Conservation (phyloP, 306 rosid species). For the Prunus campanulata region DNA sequence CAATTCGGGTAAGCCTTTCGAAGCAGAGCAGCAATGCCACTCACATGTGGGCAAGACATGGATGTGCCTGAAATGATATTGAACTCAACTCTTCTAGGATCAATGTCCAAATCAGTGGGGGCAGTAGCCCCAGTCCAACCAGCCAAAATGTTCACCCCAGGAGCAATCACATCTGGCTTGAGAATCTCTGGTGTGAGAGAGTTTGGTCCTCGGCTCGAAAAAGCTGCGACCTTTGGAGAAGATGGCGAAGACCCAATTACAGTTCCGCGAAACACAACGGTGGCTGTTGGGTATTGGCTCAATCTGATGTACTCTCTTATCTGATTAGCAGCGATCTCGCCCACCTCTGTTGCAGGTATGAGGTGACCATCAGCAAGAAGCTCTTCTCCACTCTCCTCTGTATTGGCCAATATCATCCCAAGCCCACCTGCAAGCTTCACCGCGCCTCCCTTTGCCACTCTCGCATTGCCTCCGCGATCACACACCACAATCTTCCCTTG, state of each 20-base stretch:
- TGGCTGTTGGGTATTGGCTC: constrained; percentile 47
- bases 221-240: constrained; percentile 79
- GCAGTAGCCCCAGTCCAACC: constrained; percentile 78
- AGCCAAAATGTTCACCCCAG: constrained; percentile 88
- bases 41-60: constrained; percentile 90
- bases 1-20: constrained; percentile 67
- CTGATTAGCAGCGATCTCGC: constrained; percentile 58
- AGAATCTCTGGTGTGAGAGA: constrained; percentile 66
- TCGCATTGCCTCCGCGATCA: constrained; percentile 82
- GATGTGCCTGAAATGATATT: constrained; percentile 95
- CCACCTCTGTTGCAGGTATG: constrained; percentile 79
- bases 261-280: constrained; percentile 65
- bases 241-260: constrained; percentile 67
- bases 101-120: constrained; percentile 74
- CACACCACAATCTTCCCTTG: constrained; percentile 82
- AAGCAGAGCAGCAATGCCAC: constrained; percentile 82
- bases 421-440: constrained; percentile 75
- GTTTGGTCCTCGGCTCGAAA: constrained; percentile 90
- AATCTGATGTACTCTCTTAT: constrained; percentile 48
- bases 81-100: constrained; percentile 82
- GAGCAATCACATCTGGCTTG: constrained; percentile 90
- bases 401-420: constrained; percentile 67
- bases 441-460: constrained; percentile 74
- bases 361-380: constrained; percentile 86
- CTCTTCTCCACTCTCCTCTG: constrained; percentile 62